These are phyloP conservation scores for Paradendryphiella salina DNA, from an alignment of 2,329 filamentous ascomycete species.

Conservation along the genomic window DNA sequence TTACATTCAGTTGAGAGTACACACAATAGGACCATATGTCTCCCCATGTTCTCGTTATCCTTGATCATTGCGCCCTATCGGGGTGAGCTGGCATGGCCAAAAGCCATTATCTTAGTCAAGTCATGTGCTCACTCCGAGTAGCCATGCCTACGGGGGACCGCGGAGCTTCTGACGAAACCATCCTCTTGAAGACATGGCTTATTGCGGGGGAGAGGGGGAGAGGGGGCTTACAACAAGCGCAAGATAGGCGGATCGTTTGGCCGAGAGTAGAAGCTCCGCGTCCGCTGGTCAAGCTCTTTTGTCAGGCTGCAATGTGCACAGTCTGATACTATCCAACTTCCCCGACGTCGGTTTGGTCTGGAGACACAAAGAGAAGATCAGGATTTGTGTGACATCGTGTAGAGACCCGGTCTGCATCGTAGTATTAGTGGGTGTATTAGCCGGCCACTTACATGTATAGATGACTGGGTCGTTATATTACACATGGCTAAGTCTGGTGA, in stretches of 20 bases:
- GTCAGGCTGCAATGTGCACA: background rate
- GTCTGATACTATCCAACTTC: background rate
- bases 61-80: background rate
- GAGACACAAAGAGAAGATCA: background rate
- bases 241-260: background rate
- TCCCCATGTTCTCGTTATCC: background rate
- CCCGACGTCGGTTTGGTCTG: background rate
- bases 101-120: background rate
- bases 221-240: constrained; percentile 14
- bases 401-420: background rate
- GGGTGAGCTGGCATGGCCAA: background rate
- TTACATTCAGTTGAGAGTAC: background rate
- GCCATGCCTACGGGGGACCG: constrained; percentile 6
- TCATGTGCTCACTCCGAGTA: background rate
- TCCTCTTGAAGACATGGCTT: constrained; percentile 13
- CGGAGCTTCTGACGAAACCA: constrained; percentile 15
- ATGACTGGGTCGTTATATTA: constrained; percentile 22
- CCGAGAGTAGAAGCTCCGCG: background rate
- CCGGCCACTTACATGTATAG: constrained; percentile 19
- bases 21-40: background rate
- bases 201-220: too few relatives aligned
- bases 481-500: constrained; percentile 8
- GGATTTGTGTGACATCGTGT: constrained; percentile 1
- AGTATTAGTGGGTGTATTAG: constrained; percentile 11
- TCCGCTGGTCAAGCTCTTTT: background rate